Evolutionary conservation across 2,329 filamentous ascomycete species (phyloP).

Genomic region (Zopfia rhizophila): DNA sequence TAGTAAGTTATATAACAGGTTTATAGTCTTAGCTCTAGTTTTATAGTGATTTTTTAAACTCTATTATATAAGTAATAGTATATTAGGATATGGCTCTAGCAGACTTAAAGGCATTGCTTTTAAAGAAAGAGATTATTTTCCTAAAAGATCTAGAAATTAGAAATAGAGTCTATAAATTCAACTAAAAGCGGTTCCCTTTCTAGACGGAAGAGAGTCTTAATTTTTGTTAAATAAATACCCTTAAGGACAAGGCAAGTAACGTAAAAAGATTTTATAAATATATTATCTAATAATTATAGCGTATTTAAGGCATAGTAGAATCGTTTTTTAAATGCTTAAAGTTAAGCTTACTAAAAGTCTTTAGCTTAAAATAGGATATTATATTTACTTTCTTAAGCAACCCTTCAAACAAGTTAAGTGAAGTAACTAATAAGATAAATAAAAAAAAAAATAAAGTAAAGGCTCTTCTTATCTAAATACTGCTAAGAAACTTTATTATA

Average conservation of each 20-base stretch:
- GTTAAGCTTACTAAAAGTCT: constrained; percentile 3
- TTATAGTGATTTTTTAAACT: no score
- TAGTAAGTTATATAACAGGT: no score
- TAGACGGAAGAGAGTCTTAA: constrained; percentile 4
- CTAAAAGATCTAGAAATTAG: not conserved
- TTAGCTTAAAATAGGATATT: not conserved
- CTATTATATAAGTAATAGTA: no score
- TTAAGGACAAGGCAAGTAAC: constrained; percentile 4
- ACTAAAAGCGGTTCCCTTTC: constrained; percentile 1
- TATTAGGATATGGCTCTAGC: no score
- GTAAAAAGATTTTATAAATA: not conserved
- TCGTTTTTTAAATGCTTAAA: not conserved
- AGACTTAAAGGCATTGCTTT: no score
- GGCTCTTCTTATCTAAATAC: not conserved
- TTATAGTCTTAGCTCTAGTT: no score
- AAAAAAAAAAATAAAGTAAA: constrained; percentile 8
- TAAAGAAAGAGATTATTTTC: no score
- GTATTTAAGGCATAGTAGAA: constrained; percentile 4
- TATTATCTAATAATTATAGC: constrained; percentile 5
- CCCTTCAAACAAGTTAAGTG: not conserved
- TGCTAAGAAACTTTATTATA: not conserved
- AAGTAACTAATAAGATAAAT: constrained; percentile 1
- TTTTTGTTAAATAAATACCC: not conserved
- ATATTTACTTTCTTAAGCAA: constrained; percentile 4
- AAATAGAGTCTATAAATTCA: not conserved